Conservation (phyloP, 1,284 basidiomycete genomes). For the Schizophyllum amplum region DNA sequence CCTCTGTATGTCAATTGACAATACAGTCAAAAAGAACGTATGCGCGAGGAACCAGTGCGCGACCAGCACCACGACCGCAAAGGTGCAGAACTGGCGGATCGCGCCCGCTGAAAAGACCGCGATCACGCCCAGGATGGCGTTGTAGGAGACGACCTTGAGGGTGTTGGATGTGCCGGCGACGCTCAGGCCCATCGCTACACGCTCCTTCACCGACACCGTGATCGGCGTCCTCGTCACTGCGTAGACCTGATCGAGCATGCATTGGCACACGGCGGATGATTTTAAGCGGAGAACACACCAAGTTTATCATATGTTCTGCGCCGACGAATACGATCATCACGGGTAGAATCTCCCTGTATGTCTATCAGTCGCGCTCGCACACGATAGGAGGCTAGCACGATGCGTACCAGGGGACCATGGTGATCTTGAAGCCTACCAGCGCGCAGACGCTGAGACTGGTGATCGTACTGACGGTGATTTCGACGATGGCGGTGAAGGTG, state of each 20-base stretch:
- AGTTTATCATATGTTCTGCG: constrained; percentile 94
- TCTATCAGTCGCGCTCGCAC: constrained; percentile 8
- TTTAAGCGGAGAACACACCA: constrained; percentile 47
- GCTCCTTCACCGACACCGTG: constrained; percentile 83
- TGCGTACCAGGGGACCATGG: constrained; percentile 78
- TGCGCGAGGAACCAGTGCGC: constrained; percentile 95
- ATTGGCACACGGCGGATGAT: not conserved
- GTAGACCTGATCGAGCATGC: constrained; percentile 50
- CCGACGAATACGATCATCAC: constrained; percentile 95
- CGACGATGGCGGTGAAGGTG: constrained; percentile 88
- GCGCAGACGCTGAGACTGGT: constrained; percentile 90
- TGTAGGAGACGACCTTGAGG: constrained; percentile 85
- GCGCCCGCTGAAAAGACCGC: constrained; percentile 74
- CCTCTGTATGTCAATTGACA: constrained; percentile 87
- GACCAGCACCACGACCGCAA: constrained; percentile 89
- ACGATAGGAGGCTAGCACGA: too few relatives aligned
- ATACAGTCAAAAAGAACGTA: constrained; percentile 85
- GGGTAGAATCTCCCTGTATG: constrained; percentile 71
- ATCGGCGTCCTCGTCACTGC: constrained; percentile 89
- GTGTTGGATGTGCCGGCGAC: constrained; percentile 88
- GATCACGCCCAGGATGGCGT: constrained; percentile 73
- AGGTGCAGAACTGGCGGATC: constrained; percentile 89
- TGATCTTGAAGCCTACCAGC: constrained; percentile 76
- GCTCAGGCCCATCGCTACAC: constrained; percentile 84
- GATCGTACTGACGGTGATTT: constrained; percentile 86